phyloP scores from a whole-genome alignment of 2,329 filamentous ascomycete genomes.

The Nigrospora osmanthi region DNA sequence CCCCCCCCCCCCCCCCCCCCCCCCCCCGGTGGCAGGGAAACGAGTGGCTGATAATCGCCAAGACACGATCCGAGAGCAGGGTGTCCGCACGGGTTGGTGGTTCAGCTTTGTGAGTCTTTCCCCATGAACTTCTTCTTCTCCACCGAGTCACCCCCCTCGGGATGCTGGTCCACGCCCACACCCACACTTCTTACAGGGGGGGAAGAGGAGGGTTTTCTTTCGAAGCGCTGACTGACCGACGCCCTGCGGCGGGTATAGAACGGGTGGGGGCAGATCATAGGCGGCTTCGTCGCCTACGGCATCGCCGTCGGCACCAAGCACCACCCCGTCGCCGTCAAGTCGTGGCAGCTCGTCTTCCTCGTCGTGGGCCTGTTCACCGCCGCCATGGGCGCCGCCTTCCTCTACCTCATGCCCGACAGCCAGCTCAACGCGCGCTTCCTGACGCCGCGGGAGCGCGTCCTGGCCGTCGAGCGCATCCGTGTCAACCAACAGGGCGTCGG shows the following conservation, averaged over 20 bases:
- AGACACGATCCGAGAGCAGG: constrained; percentile 18
- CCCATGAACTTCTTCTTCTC: too few relatives aligned
- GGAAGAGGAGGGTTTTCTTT: too few relatives aligned
- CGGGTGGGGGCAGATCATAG: constrained; percentile 29
- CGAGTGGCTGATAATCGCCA: not conserved
- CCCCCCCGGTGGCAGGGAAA: too few relatives aligned
- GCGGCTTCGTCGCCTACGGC: constrained; percentile 30
- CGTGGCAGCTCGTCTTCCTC: constrained; percentile 59
- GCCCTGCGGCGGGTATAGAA: constrained; percentile 7
- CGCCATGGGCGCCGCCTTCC: constrained; percentile 36
- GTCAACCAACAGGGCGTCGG: constrained; percentile 61
- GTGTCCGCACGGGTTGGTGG: constrained; percentile 18
- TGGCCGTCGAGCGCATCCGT: constrained; percentile 45
- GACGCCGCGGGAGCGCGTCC: constrained; percentile 49
- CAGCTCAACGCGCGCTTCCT: constrained; percentile 35
- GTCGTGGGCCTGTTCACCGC: constrained; percentile 44
- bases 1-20: not conserved
- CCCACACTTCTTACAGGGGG: too few relatives aligned
- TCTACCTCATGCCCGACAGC: constrained; percentile 37
- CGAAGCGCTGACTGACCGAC: too few relatives aligned
- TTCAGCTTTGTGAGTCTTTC: constrained; percentile 17
- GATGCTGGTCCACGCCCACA: too few relatives aligned
- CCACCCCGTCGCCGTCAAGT: constrained; percentile 36
- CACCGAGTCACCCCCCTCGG: not conserved
- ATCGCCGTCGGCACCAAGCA: constrained; percentile 39